phyloP scores from a whole-genome alignment of 179 eudicot genomes.

The Nepenthes alata region DNA sequence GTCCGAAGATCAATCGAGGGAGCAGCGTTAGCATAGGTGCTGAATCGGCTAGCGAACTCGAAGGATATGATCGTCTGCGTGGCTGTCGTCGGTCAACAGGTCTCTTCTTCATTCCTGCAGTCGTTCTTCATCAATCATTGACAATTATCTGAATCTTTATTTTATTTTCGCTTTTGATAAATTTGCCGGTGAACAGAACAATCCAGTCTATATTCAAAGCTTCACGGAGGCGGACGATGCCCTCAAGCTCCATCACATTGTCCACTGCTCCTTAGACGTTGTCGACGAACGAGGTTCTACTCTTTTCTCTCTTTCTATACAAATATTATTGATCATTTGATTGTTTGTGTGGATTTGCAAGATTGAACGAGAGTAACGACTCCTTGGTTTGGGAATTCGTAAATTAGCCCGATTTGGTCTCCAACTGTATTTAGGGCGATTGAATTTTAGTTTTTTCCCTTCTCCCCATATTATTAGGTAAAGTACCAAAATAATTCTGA shows the following conservation, averaged over 20 bases:
- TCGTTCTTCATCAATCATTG: background rate
- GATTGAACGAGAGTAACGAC: no score
- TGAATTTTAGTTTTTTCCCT: no score
- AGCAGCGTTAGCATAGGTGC: no score
- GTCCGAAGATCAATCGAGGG: no score
- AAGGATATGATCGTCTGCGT: conserved; percentile 48
- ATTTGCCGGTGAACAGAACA: conserved; percentile 40
- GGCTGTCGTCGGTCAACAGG: conserved; percentile 96
- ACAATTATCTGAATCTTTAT: background rate
- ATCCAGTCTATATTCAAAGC: conserved; percentile 90
- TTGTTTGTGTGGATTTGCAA: background rate
- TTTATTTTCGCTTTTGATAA: background rate
- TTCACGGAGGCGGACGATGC: conserved; percentile 94
- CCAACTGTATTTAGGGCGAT: no score
- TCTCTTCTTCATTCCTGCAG: conserved; percentile 6
- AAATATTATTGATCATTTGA: background rate
- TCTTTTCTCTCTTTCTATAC: background rate
- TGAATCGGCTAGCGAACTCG: no score
- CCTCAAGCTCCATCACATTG: conserved; percentile 94
- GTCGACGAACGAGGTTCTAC: conserved; percentile 82
- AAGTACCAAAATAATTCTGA: no score
- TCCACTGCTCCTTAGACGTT: conserved; percentile 92
- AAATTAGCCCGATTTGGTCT: no score
- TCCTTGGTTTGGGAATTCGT: no score
- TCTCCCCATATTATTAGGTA: no score